Evolutionary conservation across 1,139 yeast genomes (phyloP), one percentile per base, ranked within the genome.

Genomic region (Debaryomyces psychrophilus): DNA sequence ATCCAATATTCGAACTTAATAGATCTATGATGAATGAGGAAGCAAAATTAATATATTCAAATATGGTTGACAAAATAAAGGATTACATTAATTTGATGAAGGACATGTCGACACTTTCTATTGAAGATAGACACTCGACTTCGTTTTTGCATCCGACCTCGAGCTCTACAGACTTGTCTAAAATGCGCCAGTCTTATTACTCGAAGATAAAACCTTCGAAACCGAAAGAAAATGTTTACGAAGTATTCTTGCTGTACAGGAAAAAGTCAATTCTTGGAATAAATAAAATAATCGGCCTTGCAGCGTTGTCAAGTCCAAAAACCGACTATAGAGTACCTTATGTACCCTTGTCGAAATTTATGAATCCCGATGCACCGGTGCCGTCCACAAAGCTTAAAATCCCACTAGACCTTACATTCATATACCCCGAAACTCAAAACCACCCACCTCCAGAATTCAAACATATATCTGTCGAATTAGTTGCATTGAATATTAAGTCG

Each of bases 271-370:
- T 69, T 11, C 55, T 71, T 41, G 72, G 74, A 5, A 38, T 60
- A 1, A 57, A 69, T 8, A 70, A 68, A 48, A 58, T 64, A 4
- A 56, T 66, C 41, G 78, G 77, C 1, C 49, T 71, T 26, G 49
- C 64, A 11, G 67, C 71, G 4, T 58, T 70, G n/a, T 55, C 68
- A 2, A 64, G 74, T 1, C 71, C 73, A 0, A 67, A 58, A 38
- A 51, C 47, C 5, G 67, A 63, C 43, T 67, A 67, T 46, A 52
- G 51, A 27, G 61, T 62, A 1, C 50, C 57, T 18, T 69, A 68
- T 45, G 48, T 55, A 8, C 58, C 63, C 26, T 54, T 47, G 18
- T 46, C 50, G 25, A 42, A 41, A 37, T 56, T 52, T 31, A 48
- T 31, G 28, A 48, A 42, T 2, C 51, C 50, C 9, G 42, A 47